phyloP scores from a whole-genome alignment of 1,139 yeast genomes.

The Cylindricascospora bacillispora region DNA sequence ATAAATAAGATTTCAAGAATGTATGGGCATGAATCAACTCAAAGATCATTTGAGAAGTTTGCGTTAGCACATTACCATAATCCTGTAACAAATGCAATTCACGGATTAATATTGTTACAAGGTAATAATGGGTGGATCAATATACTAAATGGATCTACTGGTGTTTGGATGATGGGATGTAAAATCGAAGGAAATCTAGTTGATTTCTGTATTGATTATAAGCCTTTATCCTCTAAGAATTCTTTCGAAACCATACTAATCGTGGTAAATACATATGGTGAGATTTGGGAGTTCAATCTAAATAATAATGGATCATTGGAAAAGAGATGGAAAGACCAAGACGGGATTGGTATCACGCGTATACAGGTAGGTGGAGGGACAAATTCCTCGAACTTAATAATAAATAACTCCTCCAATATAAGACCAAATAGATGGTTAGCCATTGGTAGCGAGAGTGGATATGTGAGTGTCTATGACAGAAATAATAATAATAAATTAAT shows the following conservation, averaged over 20 bases:
- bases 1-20: slow-evolving; percentile 78
- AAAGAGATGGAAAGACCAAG: slow-evolving; percentile 74
- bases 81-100: slow-evolving; percentile 31
- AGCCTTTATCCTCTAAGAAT: slow-evolving; percentile 12
- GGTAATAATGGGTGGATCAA: slow-evolving; percentile 92
- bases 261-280: slow-evolving; percentile 69
- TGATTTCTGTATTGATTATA: slow-evolving; percentile 59
- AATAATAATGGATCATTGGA: slow-evolving; percentile 34
- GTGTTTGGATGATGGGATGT: slow-evolving; percentile 78
- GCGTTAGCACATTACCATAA: slow-evolving; percentile 38
- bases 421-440: slow-evolving; percentile 70
- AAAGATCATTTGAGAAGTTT: slow-evolving; percentile 79
- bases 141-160: slow-evolving; percentile 58
- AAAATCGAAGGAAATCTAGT: slow-evolving; percentile 75
- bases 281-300: slow-evolving; percentile 77
- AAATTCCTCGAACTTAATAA: slow-evolving; percentile 17
- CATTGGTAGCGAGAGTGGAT: slow-evolving; percentile 77
- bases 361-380: slow-evolving; percentile 64
- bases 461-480: slow-evolving; percentile 74
- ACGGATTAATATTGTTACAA: slow-evolving; percentile 57
- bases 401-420: slow-evolving; percentile 12
- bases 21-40: slow-evolving; percentile 83
- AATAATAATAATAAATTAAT: slow-evolving; percentile 31
- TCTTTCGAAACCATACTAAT: slow-evolving; percentile 32
- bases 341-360: slow-evolving; percentile 74